Evolutionary conservation across 371 early-diverging fungal genomes (phyloP).

Genomic region (Apophysomyces trapeziformis): DNA sequence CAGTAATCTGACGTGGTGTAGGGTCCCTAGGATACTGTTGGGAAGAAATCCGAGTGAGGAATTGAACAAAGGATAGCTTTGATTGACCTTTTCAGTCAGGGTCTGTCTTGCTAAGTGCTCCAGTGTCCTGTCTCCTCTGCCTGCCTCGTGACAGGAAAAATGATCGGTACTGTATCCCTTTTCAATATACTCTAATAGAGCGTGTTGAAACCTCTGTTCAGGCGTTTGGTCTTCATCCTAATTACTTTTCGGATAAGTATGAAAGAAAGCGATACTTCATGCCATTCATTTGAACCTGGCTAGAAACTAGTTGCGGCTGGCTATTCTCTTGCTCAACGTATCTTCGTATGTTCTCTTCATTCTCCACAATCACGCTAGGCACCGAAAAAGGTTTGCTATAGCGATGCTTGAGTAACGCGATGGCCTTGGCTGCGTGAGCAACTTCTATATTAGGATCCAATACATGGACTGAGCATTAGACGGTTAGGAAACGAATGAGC

Average conservation of each 20-base stretch:
- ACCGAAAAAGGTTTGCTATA: slow-evolving; percentile 1
- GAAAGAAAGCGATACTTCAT: no score
- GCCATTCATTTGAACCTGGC: neutral
- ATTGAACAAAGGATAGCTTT: neutral
- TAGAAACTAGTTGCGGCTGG: neutral
- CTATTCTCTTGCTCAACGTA: neutral
- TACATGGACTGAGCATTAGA: neutral
- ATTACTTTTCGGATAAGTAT: neutral
- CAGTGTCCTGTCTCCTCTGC: neutral
- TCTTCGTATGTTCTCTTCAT: neutral
- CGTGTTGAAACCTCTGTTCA: neutral
- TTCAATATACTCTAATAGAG: neutral
- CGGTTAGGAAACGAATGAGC: neutral
- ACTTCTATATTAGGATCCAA: slow-evolving; percentile 14
- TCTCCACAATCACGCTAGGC: neutral
- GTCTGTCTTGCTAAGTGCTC: neutral
- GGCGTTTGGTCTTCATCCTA: neutral
- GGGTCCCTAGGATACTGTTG: neutral
- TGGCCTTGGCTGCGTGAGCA: slow-evolving; percentile 8
- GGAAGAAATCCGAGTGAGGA: neutral
- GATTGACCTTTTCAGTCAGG: neutral
- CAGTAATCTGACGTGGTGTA: neutral
- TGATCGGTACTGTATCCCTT: neutral
- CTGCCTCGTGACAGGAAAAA: slow-evolving; percentile 2
- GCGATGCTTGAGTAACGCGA: neutral